Evolutionary conservation across 108 stramenopile genomes (phyloP).

Genomic region (Pseudonitzschia delicatissima): DNA sequence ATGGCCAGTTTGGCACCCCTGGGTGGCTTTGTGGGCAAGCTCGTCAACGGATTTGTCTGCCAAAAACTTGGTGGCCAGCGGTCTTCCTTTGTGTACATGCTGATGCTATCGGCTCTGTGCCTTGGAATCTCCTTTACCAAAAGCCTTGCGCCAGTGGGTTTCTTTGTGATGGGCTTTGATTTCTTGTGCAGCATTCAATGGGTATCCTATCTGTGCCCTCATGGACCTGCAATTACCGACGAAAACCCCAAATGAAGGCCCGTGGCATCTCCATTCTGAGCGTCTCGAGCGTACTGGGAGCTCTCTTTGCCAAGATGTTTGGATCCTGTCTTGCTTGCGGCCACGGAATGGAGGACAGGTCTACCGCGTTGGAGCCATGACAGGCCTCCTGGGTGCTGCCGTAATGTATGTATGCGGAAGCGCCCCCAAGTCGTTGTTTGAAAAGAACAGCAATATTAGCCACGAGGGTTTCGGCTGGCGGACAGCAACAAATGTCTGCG

Average conservation of each 20-base stretch:
- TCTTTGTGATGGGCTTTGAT: conserved; percentile 26
- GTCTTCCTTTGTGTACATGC: conserved; percentile 20
- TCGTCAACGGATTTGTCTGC: conserved; percentile 53
- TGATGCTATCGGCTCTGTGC: not conserved
- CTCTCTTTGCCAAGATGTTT: conserved; percentile 28
- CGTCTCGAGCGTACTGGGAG: conserved; percentile 33
- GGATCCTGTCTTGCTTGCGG: conserved; percentile 28
- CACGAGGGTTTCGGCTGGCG: not conserved
- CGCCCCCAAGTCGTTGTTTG: not conserved
- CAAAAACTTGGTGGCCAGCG: conserved; percentile 36
- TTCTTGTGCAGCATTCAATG: conserved; percentile 43
- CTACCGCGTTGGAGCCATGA: conserved; percentile 20
- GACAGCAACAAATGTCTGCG: not conserved
- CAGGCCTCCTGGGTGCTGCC: conserved; percentile 22
- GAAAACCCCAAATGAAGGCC: conserved; percentile 19
- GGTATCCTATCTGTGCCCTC: conserved; percentile 27
- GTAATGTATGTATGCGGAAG: conserved; percentile 1
- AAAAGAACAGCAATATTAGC: not conserved
- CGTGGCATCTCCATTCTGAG: conserved; percentile 31
- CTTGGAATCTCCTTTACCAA: conserved; percentile 13
- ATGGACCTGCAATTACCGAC: conserved; percentile 19
- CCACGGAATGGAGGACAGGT: conserved; percentile 27
- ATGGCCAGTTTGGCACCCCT: conserved; percentile 29
- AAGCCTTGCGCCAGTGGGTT: conserved; percentile 17
- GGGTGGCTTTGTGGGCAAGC: conserved; percentile 41